Evolutionary conservation across 805 yeast genomes (phyloP), one percentile per base, ranked within the genome.

Genomic region (Starmera caribaea): DNA sequence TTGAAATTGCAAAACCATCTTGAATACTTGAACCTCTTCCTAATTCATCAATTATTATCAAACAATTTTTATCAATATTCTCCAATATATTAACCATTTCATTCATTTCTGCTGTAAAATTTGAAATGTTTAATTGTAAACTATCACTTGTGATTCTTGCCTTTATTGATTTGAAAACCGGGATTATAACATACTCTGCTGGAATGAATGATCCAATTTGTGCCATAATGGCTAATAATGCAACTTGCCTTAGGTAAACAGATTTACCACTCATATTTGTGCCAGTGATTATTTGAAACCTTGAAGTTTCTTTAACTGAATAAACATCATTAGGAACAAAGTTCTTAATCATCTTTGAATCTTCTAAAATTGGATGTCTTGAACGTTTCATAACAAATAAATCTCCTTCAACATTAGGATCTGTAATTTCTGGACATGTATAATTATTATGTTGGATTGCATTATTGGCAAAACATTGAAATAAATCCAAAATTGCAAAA

Each of bases 211-310:
- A 67, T 0, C 84, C 84, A 26, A 76, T 68, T 48, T 79, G 84
- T 0, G 76, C 71, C 68, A 78, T 61, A 7, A 76, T 64, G 3
- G 62, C 59, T 9, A 73, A 45, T 7, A 74, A 46, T 1, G 76
- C 74, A 8, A 73, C 61, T 45, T 74, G 79, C 38, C 69, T 68
- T 32, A 77, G 64, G 43, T 72, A 73, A 5, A 76, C 70, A 0
- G 81, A 75, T 48, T 76, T 77, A 2, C 82, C 83, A 37, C 80
- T 76, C 79, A 74, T 73, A 44, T 76, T 76, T 3, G 76, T 73
- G 0, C 82, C 81, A 0, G 81, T 75, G 5, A 76, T 62, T 2
- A 76, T 62, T 40, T 70, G 73, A 8, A 72, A 49, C 26, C 67
- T 47, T 3, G 74, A 68, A 8, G 60, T 53, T 9, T 56, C 60